These are phyloP conservation scores for Thyridium curvatum DNA, from an alignment of 2,329 filamentous ascomycete genomes.

Conservation along the genomic window DNA sequence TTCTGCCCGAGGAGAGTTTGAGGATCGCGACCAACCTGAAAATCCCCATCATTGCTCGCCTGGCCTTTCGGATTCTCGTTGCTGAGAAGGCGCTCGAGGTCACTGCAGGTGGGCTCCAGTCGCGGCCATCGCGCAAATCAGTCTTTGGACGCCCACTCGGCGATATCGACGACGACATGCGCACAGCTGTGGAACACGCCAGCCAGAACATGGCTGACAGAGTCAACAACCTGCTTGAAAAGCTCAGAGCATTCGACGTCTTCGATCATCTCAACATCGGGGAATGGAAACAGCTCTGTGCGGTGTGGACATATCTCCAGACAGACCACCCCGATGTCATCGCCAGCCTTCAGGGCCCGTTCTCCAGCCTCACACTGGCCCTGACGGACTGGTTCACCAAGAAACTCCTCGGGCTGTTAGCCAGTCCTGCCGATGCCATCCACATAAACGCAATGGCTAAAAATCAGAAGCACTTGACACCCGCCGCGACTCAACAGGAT, in stretches of 20 bases:
- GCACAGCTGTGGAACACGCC: constrained; percentile 41
- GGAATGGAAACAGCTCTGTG: constrained; percentile 22
- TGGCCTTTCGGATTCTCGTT: constrained; percentile 54
- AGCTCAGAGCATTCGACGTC: constrained; percentile 24
- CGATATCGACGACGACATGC: constrained; percentile 51
- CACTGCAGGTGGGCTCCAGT: constrained; percentile 17
- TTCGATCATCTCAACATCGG: constrained; percentile 14
- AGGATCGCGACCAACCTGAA: constrained; percentile 46
- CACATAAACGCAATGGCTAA: not conserved
- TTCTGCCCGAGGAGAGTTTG: constrained; percentile 55
- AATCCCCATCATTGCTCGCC: constrained; percentile 33
- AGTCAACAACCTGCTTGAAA: constrained; percentile 22
- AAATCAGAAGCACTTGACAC: too few species aligned
- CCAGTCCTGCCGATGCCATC: not conserved
- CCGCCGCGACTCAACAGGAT: not conserved
- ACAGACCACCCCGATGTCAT: too few species aligned
- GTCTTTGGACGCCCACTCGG: constrained; percentile 42
- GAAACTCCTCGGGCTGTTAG: constrained; percentile 10
- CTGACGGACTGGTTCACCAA: too few species aligned
- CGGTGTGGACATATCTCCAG: too few species aligned
- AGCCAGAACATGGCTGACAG: constrained; percentile 45
- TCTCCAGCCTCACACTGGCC: too few species aligned
- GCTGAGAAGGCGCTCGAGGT: constrained; percentile 52
- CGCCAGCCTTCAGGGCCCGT: too few species aligned
- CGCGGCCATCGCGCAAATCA: constrained; percentile 2